Percentiles rank a stretch among this genome's conserved stretches.
phyloP scores from a whole-genome alignment of 1,284 basidiomycete genomes.

The Malassezia brasiliensis region DNA sequence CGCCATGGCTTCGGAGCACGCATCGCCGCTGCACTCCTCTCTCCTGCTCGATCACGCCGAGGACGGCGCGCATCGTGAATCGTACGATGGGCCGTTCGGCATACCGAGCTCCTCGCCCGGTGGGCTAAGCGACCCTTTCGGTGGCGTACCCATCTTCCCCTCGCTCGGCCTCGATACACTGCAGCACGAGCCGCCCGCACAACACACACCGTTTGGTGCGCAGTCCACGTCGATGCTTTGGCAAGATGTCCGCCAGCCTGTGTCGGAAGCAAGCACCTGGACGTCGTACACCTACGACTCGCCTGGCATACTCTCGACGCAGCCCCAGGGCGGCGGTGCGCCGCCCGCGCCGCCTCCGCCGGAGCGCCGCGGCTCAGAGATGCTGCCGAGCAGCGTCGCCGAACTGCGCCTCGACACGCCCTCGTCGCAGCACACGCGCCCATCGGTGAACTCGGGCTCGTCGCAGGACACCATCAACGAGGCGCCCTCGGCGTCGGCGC shows the following conservation, averaged over 20 bases:
- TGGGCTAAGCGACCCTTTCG: neutral
- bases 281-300: neutral
- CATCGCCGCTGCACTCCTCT: neutral
- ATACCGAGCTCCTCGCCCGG: neutral
- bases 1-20: neutral
- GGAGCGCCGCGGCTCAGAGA: neutral
- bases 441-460: neutral
- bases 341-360: neutral
- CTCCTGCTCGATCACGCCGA: neutral
- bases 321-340: no score
- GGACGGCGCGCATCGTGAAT: neutral
- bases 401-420: neutral
- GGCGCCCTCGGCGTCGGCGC: neutral
- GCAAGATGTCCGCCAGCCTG: neutral
- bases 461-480: neutral
- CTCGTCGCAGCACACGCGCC: neutral
- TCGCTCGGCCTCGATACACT: neutral
- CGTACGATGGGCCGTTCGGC: neutral
- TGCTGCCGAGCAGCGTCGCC: slow-evolving; percentile 2
- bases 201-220: neutral
- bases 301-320: no score
- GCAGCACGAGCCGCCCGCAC: neutral
- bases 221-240: neutral
- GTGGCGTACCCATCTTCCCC: neutral
- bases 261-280: neutral